phyloP scores from a whole-genome alignment of 306 rosid species.

The Cicer yamashitae region DNA sequence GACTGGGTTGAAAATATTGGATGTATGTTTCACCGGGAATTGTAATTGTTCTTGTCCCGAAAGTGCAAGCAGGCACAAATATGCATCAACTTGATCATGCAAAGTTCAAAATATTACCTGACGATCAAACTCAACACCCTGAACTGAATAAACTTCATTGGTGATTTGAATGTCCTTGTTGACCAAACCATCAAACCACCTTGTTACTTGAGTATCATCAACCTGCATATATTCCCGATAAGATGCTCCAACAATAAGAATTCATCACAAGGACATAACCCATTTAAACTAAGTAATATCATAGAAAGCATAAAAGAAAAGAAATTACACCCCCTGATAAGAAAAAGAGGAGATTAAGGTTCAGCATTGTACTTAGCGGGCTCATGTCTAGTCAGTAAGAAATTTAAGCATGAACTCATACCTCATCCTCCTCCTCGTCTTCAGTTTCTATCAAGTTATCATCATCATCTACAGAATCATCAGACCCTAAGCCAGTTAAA shows the following conservation, averaged over 20 bases:
- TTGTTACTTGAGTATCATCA: constrained; percentile 52
- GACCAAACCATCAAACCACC: constrained; percentile 86
- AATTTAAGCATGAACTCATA: constrained; percentile 27
- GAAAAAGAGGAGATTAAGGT: neutral
- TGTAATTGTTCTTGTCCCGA: neutral
- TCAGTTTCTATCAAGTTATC: constrained; percentile 58
- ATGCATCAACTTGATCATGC: neutral
- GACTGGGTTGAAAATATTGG: neutral
- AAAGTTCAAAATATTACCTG: constrained; percentile 62
- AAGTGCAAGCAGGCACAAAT: constrained; percentile 1
- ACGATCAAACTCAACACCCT: constrained; percentile 81
- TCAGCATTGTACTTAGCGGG: neutral
- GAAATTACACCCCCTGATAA: neutral
- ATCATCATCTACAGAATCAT: constrained; percentile 52
- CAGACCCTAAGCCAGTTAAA: constrained; percentile 53
- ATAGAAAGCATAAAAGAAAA: neutral
- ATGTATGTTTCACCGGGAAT: neutral
- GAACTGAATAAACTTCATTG: constrained; percentile 84
- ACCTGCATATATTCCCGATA: constrained; percentile 60
- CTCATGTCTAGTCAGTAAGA: neutral
- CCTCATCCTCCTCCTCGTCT: constrained; percentile 67
- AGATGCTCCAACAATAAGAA: constrained; percentile 38
- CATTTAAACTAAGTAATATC: constrained; percentile 7
- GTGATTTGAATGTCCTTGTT: constrained; percentile 68
- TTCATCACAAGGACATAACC: neutral